A percentile compares a stretch with the other conserved stretches of the same genome.
Conservation (phyloP, 352 stramenopile species). For the Lagenidium giganteum region DNA sequence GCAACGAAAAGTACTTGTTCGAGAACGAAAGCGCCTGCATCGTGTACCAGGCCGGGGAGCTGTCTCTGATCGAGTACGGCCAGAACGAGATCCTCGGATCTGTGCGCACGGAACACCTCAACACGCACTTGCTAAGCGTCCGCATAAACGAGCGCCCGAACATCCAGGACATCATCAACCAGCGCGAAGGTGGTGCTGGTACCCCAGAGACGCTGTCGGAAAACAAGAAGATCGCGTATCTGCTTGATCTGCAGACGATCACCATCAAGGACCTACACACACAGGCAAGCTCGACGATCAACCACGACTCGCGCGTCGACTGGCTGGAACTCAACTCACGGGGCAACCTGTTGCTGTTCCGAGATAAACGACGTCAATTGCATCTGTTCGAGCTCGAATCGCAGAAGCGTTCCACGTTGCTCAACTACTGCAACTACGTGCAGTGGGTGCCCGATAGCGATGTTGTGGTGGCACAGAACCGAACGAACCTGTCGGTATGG, state of each 20-base stretch:
- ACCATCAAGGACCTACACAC: constrained; percentile 30
- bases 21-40: constrained; percentile 90
- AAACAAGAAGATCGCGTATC: constrained; percentile 80
- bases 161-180: constrained; percentile 22
- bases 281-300: constrained; percentile 38
- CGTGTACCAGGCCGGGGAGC: constrained; percentile 89
- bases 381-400: constrained; percentile 63
- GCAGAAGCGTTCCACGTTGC: constrained; percentile 39
- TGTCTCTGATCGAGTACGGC: constrained; percentile 93
- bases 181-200: neutral
- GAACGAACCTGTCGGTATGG: constrained; percentile 67
- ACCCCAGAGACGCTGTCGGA: constrained; percentile 32
- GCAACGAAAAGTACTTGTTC: constrained; percentile 93
- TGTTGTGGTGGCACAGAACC: constrained; percentile 73
- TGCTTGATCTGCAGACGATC: constrained; percentile 71
- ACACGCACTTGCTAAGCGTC: constrained; percentile 89
- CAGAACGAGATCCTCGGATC: constrained; percentile 89
- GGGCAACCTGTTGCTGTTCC: constrained; percentile 61
- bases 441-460: constrained; percentile 78
- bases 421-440: constrained; percentile 78
- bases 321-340: constrained; percentile 76
- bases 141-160: constrained; percentile 89
- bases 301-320: constrained; percentile 61
- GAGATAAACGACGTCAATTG: constrained; percentile 54
- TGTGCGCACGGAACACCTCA: constrained; percentile 90